phyloP scores from a whole-genome alignment of 2,329 filamentous ascomycete species.

The Daldinia sp. region DNA sequence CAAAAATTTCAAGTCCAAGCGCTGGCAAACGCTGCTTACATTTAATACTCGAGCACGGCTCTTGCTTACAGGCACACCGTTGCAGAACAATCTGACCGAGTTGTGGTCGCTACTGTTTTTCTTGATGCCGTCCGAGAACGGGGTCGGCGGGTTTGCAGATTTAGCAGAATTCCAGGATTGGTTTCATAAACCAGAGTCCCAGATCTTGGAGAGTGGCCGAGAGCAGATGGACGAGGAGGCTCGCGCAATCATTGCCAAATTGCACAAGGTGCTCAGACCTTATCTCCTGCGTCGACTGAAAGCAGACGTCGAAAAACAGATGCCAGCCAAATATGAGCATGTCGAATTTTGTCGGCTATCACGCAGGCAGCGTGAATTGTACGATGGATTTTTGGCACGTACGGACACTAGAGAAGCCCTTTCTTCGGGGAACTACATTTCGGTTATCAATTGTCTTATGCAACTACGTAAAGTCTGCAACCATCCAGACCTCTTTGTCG shows the following conservation, averaged over 20 bases:
- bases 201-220: conserved; percentile 93
- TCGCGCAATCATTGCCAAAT: conserved; percentile 88
- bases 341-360: conserved; percentile 96
- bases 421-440: conserved; percentile 93
- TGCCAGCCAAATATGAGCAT: conserved; percentile 98
- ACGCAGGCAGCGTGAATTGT: conserved; percentile 93
- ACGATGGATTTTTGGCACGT: conserved; percentile 94
- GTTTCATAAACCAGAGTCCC: conserved; percentile 94
- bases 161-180: conserved; percentile 96
- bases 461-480: conserved; percentile 98
- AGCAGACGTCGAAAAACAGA: conserved; percentile 97
- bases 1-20: conserved; percentile 98
- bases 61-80: conserved; percentile 90
- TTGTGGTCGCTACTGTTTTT: conserved; percentile 98
- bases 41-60: conserved; percentile 92
- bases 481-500: conserved; percentile 96
- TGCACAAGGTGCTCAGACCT: conserved; percentile 93
- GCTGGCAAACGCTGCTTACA: conserved; percentile 94
- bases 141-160: conserved; percentile 90
- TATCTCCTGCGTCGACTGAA: conserved; percentile 93
- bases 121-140: conserved; percentile 90
- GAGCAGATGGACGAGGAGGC: conserved; percentile 96
- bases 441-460: conserved; percentile 98
- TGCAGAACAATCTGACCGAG: conserved; percentile 97
- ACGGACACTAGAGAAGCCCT: conserved; percentile 90